Percentiles rank a stretch among this genome's conserved stretches.
phyloP scores from a whole-genome alignment of 768 basidiomycete species.

The Macrocybe gigantea region DNA sequence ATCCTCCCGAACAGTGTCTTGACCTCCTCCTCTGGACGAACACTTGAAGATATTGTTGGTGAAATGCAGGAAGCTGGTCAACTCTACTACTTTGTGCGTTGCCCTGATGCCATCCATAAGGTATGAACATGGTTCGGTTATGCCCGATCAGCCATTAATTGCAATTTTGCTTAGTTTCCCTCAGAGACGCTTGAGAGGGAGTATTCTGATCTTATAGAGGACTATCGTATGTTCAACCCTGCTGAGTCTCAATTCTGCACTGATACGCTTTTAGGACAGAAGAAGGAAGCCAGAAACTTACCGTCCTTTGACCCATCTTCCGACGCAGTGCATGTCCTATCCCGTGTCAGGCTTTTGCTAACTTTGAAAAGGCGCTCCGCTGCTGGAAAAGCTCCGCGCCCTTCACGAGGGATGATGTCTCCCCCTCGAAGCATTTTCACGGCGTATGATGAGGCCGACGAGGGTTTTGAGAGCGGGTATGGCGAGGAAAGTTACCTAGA shows the following conservation, averaged over 20 bases:
- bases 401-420: too few species aligned
- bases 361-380: constrained; percentile 22
- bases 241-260: constrained; percentile 5
- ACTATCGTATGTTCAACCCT: constrained; percentile 43
- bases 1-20: background rate
- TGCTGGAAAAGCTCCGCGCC: background rate
- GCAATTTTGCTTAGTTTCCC: constrained; percentile 35
- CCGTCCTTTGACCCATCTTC: constrained; percentile 57
- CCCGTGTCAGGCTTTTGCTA: constrained; percentile 40
- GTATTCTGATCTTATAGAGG: constrained; percentile 41
- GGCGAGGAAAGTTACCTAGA: constrained; percentile 23
- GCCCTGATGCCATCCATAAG: constrained; percentile 38
- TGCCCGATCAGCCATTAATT: constrained; percentile 13
- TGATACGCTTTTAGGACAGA: constrained; percentile 31
- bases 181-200: constrained; percentile 29
- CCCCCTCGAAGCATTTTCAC: constrained; percentile 4
- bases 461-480: constrained; percentile 11
- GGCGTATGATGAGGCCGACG: constrained; percentile 22
- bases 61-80: constrained; percentile 35
- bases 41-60: constrained; percentile 48
- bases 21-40: constrained; percentile 14
- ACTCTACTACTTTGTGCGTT: constrained; percentile 59
- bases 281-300: constrained; percentile 37
- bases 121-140: constrained; percentile 8
- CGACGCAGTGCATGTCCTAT: constrained; percentile 49